A percentile compares a stretch with the other conserved stretches of the same genome.
Evolutionary conservation across 495 filamentous ascomycete genomes (phyloP).

Genomic region (Penicillium silybi): DNA sequence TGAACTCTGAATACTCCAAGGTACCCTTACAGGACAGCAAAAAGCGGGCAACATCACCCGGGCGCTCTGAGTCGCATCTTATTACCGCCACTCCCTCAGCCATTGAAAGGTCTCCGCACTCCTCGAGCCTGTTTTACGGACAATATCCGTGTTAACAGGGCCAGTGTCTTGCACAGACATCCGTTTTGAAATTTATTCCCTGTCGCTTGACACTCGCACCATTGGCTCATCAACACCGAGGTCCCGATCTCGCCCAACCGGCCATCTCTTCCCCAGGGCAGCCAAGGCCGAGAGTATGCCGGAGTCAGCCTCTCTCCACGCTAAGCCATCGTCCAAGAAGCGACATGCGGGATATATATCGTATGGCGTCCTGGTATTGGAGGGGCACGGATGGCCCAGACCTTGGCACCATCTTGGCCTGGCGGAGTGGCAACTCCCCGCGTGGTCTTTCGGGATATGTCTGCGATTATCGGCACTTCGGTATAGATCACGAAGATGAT

Average conservation of each 20-base stretch:
- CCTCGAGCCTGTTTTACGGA: neutral
- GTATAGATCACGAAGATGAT: slow-evolving; percentile 10
- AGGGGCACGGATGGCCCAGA: slow-evolving; percentile 10
- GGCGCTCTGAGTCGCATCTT: neutral
- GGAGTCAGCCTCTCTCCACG: slow-evolving; percentile 7
- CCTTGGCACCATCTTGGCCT: slow-evolving; percentile 21
- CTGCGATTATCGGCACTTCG: slow-evolving; percentile 3
- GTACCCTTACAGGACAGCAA: neutral
- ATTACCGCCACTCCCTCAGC: neutral
- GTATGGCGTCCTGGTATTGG: slow-evolving; percentile 10
- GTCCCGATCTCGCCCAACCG: slow-evolving; percentile 8
- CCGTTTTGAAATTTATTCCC: neutral
- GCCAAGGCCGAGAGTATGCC: slow-evolving; percentile 17
- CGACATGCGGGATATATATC: slow-evolving; percentile 6
- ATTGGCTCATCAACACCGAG: slow-evolving; percentile 13
- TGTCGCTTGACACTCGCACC: neutral
- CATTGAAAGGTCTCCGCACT: neutral
- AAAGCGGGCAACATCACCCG: neutral
- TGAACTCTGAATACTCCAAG: neutral
- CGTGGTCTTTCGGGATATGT: slow-evolving; percentile 5
- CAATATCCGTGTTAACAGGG: neutral
- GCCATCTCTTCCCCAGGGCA: neutral
- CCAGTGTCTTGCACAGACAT: neutral
- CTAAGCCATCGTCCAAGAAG: slow-evolving; percentile 14
- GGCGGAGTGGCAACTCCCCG: slow-evolving; percentile 7